A percentile compares a stretch with the other conserved stretches of the same genome.
These are phyloP conservation scores for Trypanosoma vivax DNA, from an alignment of 208 protist species.

Conservation along the genomic window DNA sequence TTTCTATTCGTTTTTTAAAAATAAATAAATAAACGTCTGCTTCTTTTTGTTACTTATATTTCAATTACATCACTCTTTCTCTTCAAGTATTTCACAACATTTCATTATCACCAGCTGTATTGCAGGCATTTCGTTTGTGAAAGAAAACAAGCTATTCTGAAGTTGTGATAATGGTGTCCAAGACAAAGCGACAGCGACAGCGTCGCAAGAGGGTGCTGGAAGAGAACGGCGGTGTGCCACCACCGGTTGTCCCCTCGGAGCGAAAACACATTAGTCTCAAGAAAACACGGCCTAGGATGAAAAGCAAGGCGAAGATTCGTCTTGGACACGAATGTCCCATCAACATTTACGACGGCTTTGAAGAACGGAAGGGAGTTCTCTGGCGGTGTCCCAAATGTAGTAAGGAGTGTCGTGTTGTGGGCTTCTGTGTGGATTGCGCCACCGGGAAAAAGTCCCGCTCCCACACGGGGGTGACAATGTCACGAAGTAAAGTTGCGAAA, in stretches of 20 bases:
- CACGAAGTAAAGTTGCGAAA: conserved; percentile 29
- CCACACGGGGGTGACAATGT: conserved; percentile 55
- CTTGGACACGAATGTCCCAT: conserved; percentile 74
- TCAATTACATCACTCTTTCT: background rate
- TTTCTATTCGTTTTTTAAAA: background rate
- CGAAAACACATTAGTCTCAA: conserved; percentile 84
- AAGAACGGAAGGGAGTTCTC: conserved; percentile 74
- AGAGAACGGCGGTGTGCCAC: conserved; percentile 58
- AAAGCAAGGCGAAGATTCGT: conserved; percentile 87
- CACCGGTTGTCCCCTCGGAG: conserved; percentile 46
- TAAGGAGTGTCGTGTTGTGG: conserved; percentile 66
- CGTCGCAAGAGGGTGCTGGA: conserved; percentile 62
- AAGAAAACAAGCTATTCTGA: conserved; percentile 1
- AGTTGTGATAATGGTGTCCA: conserved; percentile 79
- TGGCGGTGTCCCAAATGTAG: conserved; percentile 72
- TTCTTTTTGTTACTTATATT: background rate
- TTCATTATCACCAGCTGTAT: too few relatives aligned
- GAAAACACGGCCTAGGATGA: conserved; percentile 86
- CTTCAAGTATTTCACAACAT: too few relatives aligned
- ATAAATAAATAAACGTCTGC: background rate
- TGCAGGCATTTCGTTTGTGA: background rate
- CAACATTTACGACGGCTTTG: conserved; percentile 84
- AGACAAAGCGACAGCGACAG: conserved; percentile 80
- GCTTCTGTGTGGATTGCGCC: conserved; percentile 81
- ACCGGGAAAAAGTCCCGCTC: conserved; percentile 53